A percentile compares a stretch with the other conserved stretches of the same genome.
Conservation (phyloP, 495 filamentous ascomycete genomes). For the Hyaloscypha finlandica region DNA sequence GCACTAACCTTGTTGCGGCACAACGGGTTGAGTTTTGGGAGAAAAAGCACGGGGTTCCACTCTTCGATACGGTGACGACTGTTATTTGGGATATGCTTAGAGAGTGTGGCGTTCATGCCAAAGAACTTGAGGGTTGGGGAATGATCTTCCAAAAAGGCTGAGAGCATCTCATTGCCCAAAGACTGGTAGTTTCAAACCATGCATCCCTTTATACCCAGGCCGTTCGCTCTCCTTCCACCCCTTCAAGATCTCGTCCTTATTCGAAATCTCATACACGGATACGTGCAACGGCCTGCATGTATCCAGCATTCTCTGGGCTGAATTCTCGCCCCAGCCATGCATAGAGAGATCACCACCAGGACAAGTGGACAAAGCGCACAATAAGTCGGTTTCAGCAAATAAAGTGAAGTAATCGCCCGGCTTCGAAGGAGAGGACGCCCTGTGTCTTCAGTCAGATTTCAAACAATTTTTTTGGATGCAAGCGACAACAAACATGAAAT, state of each 20-base stretch:
- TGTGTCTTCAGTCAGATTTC: constrained; percentile 8
- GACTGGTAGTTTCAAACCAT: constrained; percentile 58
- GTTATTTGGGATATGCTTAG: constrained; percentile 35
- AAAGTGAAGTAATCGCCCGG: constrained; percentile 72
- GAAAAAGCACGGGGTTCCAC: constrained; percentile 24
- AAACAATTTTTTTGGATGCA: background rate
- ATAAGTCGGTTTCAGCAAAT: constrained; percentile 72
- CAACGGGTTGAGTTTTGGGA: constrained; percentile 34
- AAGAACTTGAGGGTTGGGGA: constrained; percentile 27
- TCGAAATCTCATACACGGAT: constrained; percentile 64
- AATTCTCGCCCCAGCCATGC: constrained; percentile 73
- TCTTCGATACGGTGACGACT: constrained; percentile 36
- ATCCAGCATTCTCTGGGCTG: constrained; percentile 65
- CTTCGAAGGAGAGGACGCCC: constrained; percentile 65
- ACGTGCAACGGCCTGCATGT: constrained; percentile 74
- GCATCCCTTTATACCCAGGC: constrained; percentile 63
- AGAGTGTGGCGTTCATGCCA: constrained; percentile 27
- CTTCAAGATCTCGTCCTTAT: constrained; percentile 48
- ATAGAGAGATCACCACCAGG: constrained; percentile 68
- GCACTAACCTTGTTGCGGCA: constrained; percentile 35
- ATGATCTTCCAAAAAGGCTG: constrained; percentile 27
- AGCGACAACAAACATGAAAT: constrained; percentile 62
- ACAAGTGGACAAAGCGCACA: constrained; percentile 69
- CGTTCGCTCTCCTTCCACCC: constrained; percentile 62
- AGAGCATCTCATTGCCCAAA: constrained; percentile 9